Base-by-base conservation (phyloP, 2,329 filamentous ascomycete genomes). In the Sporothrix inflata region DNA sequence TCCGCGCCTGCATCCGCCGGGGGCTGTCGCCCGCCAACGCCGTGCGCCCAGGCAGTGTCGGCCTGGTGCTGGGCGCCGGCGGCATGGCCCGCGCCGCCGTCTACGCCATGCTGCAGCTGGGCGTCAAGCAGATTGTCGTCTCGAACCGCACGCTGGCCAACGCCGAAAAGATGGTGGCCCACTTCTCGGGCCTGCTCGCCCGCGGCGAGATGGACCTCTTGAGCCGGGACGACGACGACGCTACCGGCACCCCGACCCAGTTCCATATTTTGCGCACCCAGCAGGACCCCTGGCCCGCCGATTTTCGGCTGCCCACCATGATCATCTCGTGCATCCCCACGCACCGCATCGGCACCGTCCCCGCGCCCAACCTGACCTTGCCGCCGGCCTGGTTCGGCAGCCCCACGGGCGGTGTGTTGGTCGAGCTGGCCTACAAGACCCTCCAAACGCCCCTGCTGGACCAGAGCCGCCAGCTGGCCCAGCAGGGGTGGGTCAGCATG, bases 311-410 rank as follows among this genome's bases (percentile, higher is more conserved):
- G 55, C 91, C 92, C 0, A 93, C 90, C 0, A 89, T 94, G 78
- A 87, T 94, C n/a, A 84, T 92, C 1, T 92, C 90, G 1, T 92
- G 91, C 76, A 91, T 94, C n/a, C 91, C 91, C 0, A 89, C 90
- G 1, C 88, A 90, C 70, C 85, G 87, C 1, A 84, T 89, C 19
- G 85, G 88, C 42, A 87, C 88, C 53, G 84, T 84, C 27, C 86
- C 88, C 11, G 86, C 89, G 1, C 88, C 91, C 3, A 87, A 92
- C 74, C 93, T 93, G 75, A 89, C 88, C 71, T 86, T 94, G 80
- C 91, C 91, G 0, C 76, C 83, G 42, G 86, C 89, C 70, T 94
- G 92, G 91, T 82, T 94, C 60, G 83, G 84, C 69, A 93, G 90
- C 78, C 85, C 87, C 0, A 92, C 90, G 0, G 92, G 92, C 12